A percentile compares a stretch with the other conserved stretches of the same genome.
Conservation (phyloP, 352 stramenopile species). For the Globisporangium cystogenes region DNA sequence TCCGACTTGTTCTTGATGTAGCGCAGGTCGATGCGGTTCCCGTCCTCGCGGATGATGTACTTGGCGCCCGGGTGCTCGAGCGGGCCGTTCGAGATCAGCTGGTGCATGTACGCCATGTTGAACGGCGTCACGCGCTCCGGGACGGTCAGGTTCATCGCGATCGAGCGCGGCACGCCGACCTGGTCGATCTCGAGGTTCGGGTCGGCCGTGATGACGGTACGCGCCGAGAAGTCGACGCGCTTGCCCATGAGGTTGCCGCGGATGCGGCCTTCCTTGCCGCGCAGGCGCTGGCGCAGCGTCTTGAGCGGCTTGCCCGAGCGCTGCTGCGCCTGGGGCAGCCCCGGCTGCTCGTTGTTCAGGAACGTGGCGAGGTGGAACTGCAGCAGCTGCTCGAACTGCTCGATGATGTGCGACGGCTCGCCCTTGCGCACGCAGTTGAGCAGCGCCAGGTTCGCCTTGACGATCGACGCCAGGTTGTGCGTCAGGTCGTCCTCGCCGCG, state of each 20-base stretch:
- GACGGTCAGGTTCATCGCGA: constrained; percentile 98
- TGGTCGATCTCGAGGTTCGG: constrained; percentile 99
- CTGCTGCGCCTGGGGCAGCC: constrained; percentile 95
- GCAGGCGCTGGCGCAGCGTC: constrained; percentile 94
- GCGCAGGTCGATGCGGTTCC: constrained; percentile 96
- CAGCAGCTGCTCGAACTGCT: constrained; percentile 88
- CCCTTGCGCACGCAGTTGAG: constrained; percentile 95
- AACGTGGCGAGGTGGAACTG: constrained; percentile 90
- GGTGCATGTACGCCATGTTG: constrained; percentile 95
- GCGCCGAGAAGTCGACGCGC: constrained; percentile 98
- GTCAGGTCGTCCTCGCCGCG: constrained; percentile 98
- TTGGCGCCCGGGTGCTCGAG: constrained; percentile 96
- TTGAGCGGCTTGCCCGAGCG: constrained; percentile 97
- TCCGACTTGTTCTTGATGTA: constrained; percentile 98
- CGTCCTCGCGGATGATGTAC: constrained; percentile 98
- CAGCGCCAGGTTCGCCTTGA: constrained; percentile 97
- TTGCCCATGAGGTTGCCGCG: constrained; percentile 99
- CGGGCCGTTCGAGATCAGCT: constrained; percentile 95
- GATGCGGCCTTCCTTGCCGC: constrained; percentile 98
- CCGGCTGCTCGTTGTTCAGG: constrained; percentile 98
- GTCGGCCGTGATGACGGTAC: constrained; percentile 99
- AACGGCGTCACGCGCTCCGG: constrained; percentile 98
- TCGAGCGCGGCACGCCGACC: constrained; percentile 96
- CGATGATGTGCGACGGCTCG: constrained; percentile 94
- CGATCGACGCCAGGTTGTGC: constrained; percentile 96